Conservation (phyloP, 2,329 filamentous ascomycete genomes). For the Hypoxylon sp. region DNA sequence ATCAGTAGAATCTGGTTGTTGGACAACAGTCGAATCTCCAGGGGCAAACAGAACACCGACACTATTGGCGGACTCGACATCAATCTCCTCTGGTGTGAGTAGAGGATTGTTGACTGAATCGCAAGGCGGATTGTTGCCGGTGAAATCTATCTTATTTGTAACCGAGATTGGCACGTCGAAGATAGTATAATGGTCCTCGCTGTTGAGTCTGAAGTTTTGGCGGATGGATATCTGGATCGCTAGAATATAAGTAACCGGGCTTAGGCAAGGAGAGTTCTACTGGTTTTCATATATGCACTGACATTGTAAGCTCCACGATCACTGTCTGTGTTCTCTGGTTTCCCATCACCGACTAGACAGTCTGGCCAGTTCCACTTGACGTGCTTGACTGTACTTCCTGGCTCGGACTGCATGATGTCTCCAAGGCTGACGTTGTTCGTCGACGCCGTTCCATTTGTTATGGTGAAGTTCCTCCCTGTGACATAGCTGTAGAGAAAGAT, state of each 20-base stretch:
- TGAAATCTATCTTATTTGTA: conserved; percentile 72
- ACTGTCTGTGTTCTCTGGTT: conserved; percentile 61
- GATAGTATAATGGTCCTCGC: conserved; percentile 75
- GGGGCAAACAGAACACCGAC: conserved; percentile 67
- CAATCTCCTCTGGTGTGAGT: conserved; percentile 62
- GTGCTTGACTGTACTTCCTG: conserved; percentile 79
- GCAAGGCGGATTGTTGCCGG: conserved; percentile 62
- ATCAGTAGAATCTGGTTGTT: conserved; percentile 56
- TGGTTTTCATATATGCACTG: conserved; percentile 42
- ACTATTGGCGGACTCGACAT: conserved; percentile 59
- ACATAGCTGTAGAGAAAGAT: conserved; percentile 76
- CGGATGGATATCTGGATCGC: conserved; percentile 74
- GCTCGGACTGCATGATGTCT: conserved; percentile 74
- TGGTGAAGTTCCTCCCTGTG: conserved; percentile 76
- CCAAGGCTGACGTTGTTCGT: conserved; percentile 68
- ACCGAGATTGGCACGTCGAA: conserved; percentile 79
- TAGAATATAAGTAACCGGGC: conserved; percentile 8
- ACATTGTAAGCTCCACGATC: conserved; percentile 76
- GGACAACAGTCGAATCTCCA: conserved; percentile 63
- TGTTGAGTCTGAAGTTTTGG: conserved; percentile 77
- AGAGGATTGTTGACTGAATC: conserved; percentile 67
- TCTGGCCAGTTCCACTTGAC: conserved; percentile 80
- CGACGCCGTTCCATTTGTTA: conserved; percentile 73
- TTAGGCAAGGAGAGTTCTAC: neutral
- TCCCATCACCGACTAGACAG: conserved; percentile 74